Evolutionary conservation across 225 moss, liverwort and hornwort genomes (phyloP).

Genomic region (Bryoerythrophyllum caledonicum): DNA sequence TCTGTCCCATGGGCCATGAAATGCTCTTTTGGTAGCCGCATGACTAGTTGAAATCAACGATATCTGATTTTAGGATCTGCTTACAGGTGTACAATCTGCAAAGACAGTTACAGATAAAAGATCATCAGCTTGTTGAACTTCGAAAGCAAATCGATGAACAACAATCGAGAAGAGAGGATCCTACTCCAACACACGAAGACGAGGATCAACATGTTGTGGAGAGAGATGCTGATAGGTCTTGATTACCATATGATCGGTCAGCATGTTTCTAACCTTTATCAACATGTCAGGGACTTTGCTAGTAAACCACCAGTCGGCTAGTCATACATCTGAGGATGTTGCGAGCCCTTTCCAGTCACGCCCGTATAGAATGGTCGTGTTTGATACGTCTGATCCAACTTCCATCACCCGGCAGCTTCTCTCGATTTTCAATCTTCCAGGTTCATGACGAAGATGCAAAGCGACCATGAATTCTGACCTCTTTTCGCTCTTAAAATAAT

Average conservation of each 20-base stretch:
- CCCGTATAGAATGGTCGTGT: background rate
- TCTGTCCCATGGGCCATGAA: background rate
- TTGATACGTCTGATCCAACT: background rate
- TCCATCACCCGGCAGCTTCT: background rate
- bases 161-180: constrained; percentile 43
- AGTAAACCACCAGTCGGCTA: background rate
- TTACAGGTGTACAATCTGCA: constrained; percentile 69
- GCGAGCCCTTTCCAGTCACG: background rate
- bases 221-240: constrained; percentile 28
- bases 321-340: background rate
- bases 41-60: background rate
- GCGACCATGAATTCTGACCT: too few species aligned
- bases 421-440: background rate
- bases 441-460: background rate
- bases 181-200: constrained; percentile 43
- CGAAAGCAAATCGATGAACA: constrained; percentile 54
- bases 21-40: too few species aligned
- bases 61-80: constrained; percentile 9
- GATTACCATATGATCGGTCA: background rate
- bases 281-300: too few species aligned
- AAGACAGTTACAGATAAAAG: constrained; percentile 63
- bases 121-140: constrained; percentile 56
- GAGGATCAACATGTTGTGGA: constrained; percentile 41
- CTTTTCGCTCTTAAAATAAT: too few species aligned
- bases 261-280: background rate